Conservation (phyloP, 768 basidiomycete genomes). For the Mrakia gelida region DNA sequence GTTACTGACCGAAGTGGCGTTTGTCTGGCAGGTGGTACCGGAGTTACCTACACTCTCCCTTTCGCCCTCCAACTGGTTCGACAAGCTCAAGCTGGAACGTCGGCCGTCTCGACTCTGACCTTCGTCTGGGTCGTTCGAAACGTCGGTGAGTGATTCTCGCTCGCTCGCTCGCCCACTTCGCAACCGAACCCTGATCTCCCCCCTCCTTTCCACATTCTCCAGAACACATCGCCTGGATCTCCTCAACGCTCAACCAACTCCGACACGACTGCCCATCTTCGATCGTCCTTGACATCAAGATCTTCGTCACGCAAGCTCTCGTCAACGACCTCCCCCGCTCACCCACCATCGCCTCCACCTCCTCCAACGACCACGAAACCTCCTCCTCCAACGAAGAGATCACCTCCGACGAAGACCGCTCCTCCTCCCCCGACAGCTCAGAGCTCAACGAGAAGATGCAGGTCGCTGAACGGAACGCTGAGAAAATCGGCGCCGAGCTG, state of each 20-base stretch:
- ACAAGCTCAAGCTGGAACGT: neutral
- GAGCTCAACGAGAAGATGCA: neutral
- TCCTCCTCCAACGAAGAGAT: neutral
- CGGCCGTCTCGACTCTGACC: slow-evolving; percentile 19
- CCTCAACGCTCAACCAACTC: neutral
- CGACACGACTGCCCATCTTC: neutral
- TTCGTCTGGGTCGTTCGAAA: slow-evolving; percentile 28
- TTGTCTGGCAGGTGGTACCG: slow-evolving; percentile 16
- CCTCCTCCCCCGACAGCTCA: neutral
- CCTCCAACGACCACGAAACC: neutral
- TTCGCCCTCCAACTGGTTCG: slow-evolving; percentile 1
- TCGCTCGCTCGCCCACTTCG: neutral
- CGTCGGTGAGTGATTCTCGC: slow-evolving; percentile 1
- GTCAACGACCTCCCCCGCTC: neutral
- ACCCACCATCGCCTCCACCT: neutral
- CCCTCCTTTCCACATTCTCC: neutral
- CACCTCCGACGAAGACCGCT: neutral
- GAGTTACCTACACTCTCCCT: slow-evolving; percentile 24
- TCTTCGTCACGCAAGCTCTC: slow-evolving; percentile 12
- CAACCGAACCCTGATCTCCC: no score
- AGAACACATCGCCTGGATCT: slow-evolving; percentile 29
- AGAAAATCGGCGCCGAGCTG: neutral
- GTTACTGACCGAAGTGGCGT: no score
- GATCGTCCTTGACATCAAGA: slow-evolving; percentile 23
- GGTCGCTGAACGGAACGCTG: neutral